phyloP scores from a whole-genome alignment of 140 eudicot species.

The Senecio squalidus region DNA sequence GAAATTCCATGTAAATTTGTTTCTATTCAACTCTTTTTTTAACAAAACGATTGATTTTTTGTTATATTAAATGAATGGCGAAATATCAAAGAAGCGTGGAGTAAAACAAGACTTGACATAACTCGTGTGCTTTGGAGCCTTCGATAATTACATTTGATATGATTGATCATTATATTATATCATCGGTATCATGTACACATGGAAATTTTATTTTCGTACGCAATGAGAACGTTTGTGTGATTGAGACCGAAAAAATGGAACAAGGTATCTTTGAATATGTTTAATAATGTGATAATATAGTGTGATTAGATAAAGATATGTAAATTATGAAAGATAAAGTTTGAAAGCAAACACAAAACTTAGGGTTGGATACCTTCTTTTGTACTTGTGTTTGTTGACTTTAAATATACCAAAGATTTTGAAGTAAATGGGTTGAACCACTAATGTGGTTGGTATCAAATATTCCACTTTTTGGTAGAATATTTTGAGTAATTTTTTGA shows the following conservation, averaged over 20 bases:
- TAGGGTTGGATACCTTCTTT: conserved; percentile 28
- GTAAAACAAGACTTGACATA: too few species aligned
- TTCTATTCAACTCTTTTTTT: too few species aligned
- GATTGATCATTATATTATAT: too few species aligned
- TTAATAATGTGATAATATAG: conserved; percentile 14
- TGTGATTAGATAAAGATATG: conserved; percentile 9
- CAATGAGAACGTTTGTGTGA: neutral
- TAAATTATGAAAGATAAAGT: conserved; percentile 25
- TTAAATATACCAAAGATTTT: conserved; percentile 31
- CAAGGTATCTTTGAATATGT: neutral
- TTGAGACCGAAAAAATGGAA: neutral
- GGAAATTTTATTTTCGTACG: too few species aligned
- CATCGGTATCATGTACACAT: too few species aligned
- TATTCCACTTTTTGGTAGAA: conserved; percentile 37
- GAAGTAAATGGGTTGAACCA: conserved; percentile 38
- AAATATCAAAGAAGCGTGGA: too few species aligned
- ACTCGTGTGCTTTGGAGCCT: too few species aligned
- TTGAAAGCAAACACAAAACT: conserved; percentile 25
- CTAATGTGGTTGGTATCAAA: conserved; percentile 23
- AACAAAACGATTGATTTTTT: too few species aligned
- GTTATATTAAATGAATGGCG: too few species aligned
- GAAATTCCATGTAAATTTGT: too few species aligned
- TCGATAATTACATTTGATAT: too few species aligned
- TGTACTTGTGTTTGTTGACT: conserved; percentile 33
- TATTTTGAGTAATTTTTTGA: conserved; percentile 17